Base-by-base conservation (phyloP, 108 stramenopile genomes). In the Nitzschia sp. region DNA sequence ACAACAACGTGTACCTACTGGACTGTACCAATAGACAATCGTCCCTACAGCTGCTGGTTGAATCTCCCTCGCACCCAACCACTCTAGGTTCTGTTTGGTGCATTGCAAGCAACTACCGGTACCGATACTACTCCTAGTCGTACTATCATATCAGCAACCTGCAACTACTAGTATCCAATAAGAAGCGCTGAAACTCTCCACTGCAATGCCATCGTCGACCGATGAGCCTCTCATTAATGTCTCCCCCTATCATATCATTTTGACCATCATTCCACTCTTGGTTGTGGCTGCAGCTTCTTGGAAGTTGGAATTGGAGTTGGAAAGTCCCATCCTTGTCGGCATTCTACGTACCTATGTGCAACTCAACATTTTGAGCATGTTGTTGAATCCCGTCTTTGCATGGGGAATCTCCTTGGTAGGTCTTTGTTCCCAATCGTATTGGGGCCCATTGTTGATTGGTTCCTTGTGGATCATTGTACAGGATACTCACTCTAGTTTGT, bases 381-480 rank as follows among this genome's bases (percentile, higher is more conserved):
- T 92, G 54, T 65, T 94, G 51, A 66, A 90, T 53, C 93, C 93
- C 0, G 89, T 94, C 53, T 94, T 94, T 71, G 52, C 37, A 2
- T 52, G 56, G 53, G 82, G 82, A 38, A 69, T 68, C 17, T 48
- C 46, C 14, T 17, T 17, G 46, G 46, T 48, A 48, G 6, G 46
- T 17, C 46, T 1, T 17, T 12, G 12, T 10, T 10, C 12, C 10
- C 43, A 12, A 43, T 43, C 43, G 9, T 10, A 43, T 12, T 43
- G 12, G 43, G 10, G 43, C 10, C 12, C 43, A 43, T 9, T 43
- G 9, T 43, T 12, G 12, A 12, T 43, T 43, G 9, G 43, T 43
- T 9, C 12, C 43, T 43, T 12, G 43, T 43, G 9, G 9, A 10
- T 43, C 43, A 43, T 12, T 1, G 29, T 34, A 34, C 29, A 34